Conservation (phyloP, 176 grass and related monocot species). For the Bolboschoenus planiculmis region DNA sequence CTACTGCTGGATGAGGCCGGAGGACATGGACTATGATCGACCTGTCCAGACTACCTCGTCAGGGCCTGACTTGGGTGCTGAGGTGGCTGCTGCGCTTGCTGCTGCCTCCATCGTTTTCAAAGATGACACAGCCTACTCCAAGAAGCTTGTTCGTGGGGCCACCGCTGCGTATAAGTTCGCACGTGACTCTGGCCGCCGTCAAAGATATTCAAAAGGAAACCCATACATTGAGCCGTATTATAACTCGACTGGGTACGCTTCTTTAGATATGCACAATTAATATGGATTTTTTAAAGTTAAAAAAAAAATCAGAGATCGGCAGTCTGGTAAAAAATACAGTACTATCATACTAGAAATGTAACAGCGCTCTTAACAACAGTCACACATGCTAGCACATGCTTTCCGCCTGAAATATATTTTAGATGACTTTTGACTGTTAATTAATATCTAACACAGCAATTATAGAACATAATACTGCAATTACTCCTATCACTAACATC, state of each 20-base stretch:
- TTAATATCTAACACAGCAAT: background rate
- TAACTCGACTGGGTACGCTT: slow-evolving; percentile 46
- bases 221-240: slow-evolving; percentile 51
- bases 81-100: slow-evolving; percentile 74
- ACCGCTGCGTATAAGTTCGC: slow-evolving; percentile 78
- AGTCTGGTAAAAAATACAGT: slow-evolving; percentile 1
- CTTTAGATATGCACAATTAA: background rate
- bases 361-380: background rate
- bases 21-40: slow-evolving; percentile 83
- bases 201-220: slow-evolving; percentile 47
- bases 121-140: slow-evolving; percentile 70
- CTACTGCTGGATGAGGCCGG: slow-evolving; percentile 87
- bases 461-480: background rate
- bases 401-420: background rate
- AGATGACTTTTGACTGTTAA: background rate
- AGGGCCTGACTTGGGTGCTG: slow-evolving; percentile 63
- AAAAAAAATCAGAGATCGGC: background rate
- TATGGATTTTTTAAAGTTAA: background rate
- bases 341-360: background rate
- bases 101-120: slow-evolving; percentile 88
- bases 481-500: background rate
- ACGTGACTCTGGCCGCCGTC: slow-evolving; percentile 32
- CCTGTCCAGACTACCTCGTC: slow-evolving; percentile 13
- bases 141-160: slow-evolving; percentile 60
- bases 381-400: too few relatives aligned